Conservation (phyloP, 441 rosid genomes). For the Bocquillonia castaneifolia region DNA sequence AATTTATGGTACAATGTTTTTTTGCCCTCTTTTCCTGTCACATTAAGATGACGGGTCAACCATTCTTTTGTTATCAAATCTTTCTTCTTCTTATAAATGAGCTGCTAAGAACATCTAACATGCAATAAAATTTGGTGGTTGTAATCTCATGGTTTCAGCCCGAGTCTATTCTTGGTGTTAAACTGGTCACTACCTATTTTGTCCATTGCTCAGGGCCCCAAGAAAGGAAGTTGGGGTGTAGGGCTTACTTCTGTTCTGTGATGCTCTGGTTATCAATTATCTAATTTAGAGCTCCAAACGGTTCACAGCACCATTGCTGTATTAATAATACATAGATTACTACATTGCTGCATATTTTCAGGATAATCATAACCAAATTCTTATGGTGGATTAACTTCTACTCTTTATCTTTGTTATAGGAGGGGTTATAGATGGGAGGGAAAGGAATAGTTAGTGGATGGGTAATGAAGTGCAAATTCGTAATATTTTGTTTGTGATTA, state of each 20-base stretch:
- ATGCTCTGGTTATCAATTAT: background rate
- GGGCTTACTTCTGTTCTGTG: background rate
- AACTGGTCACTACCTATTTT: background rate
- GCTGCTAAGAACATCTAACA: background rate
- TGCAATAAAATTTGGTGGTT: background rate
- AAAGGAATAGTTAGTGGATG: background rate
- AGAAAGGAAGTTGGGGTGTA: background rate
- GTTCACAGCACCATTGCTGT: background rate
- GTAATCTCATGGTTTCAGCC: background rate
- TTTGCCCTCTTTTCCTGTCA: slow-evolving; percentile 10
- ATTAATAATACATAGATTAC: too few species aligned
- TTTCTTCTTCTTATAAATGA: background rate
- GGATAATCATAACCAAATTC: background rate
- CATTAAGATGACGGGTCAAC: slow-evolving; percentile 1
- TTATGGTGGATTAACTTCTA: background rate
- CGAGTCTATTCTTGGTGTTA: background rate
- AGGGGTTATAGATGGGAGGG: background rate
- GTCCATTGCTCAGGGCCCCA: background rate
- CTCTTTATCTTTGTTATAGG: background rate
- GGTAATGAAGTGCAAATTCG: background rate
- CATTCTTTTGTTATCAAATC: background rate
- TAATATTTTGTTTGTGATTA: background rate
- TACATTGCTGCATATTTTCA: background rate
- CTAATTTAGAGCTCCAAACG: background rate
- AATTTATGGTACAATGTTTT: slow-evolving; percentile 17